Evolutionary conservation across 75 land plant genomes (phyloP).

Genomic region (Pinus tabuliformis): DNA sequence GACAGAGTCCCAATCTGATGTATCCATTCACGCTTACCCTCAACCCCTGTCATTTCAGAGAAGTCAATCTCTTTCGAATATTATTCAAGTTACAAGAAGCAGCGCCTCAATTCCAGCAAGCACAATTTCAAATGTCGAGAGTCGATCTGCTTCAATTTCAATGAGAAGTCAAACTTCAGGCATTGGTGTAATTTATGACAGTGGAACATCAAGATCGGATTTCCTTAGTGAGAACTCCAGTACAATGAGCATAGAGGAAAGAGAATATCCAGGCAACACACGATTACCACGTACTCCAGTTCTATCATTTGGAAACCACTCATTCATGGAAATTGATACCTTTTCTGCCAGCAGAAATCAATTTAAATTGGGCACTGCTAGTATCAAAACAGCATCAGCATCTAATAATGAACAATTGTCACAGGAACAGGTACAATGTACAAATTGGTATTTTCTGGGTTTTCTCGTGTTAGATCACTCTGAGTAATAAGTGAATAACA

Average conservation of each 20-base stretch:
- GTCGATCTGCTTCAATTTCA: neutral
- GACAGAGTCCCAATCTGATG: neutral
- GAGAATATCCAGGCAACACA: neutral
- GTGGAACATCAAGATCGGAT: neutral
- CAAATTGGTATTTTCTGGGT: too few relatives aligned
- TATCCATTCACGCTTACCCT: neutral
- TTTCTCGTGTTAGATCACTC: too few relatives aligned
- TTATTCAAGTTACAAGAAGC: neutral
- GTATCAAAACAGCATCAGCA: too few relatives aligned
- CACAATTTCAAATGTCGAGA: neutral
- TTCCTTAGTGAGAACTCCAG: neutral
- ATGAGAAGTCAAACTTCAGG: conserved; percentile 1
- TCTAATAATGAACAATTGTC: neutral
- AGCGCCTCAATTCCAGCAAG: neutral
- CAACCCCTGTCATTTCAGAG: neutral
- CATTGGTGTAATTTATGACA: neutral
- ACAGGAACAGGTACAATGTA: neutral
- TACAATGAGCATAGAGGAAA: too few relatives aligned
- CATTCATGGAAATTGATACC: neutral
- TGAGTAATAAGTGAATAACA: too few relatives aligned
- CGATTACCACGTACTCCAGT: neutral
- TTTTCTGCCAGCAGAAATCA: neutral
- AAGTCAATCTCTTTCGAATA: conserved; percentile 4
- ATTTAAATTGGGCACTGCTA: neutral
- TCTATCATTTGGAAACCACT: neutral